These are phyloP conservation scores for Solanum microdontum DNA, from an alignment of 257 asterid genomes.

Conservation along the genomic window DNA sequence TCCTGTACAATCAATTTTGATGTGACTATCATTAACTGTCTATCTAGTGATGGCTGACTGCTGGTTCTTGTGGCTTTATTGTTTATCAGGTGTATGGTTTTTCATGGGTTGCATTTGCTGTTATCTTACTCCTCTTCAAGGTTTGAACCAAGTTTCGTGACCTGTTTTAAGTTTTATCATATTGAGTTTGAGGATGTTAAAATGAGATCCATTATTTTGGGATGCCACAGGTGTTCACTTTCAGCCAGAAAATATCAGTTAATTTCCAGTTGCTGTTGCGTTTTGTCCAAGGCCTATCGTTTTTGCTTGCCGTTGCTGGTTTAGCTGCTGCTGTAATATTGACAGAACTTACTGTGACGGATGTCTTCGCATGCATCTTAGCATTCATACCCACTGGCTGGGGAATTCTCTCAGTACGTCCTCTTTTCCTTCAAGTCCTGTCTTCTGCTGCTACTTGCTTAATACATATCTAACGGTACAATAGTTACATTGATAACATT, in stretches of 20 bases:
- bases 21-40: neutral
- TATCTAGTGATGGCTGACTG: neutral
- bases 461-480: neutral
- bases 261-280: conserved; percentile 92
- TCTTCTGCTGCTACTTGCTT: neutral
- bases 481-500: neutral
- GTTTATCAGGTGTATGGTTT: conserved; percentile 62
- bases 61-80: neutral
- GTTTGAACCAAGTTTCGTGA: conserved; percentile 20
- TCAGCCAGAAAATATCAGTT: conserved; percentile 95
- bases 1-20: neutral
- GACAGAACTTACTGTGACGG: conserved; percentile 49
- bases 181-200: neutral
- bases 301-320: conserved; percentile 79
- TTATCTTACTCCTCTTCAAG: conserved; percentile 80
- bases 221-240: conserved; percentile 75
- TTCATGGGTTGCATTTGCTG: conserved; percentile 88
- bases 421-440: neutral
- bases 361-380: conserved; percentile 75
- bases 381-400: conserved; percentile 98
- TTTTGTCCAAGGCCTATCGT: conserved; percentile 76
- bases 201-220: neutral
- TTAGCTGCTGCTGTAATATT: conserved; percentile 52
- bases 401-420: conserved; percentile 92
- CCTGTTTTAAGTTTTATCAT: neutral